phyloP scores from a whole-genome alignment of 306 rosid species.

The Neltuma alba region DNA sequence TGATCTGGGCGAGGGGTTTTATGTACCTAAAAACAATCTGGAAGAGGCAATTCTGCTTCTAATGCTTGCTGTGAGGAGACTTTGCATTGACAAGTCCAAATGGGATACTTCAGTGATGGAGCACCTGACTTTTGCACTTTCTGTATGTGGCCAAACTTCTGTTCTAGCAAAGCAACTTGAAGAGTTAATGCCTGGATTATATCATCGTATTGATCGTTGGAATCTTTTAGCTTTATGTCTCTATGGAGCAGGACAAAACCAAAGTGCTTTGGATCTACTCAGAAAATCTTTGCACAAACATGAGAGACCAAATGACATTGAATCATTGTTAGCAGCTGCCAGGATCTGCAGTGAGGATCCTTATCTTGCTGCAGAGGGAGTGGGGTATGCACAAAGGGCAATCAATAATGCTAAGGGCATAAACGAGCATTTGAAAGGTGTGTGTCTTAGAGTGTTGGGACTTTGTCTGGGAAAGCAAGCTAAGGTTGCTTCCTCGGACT shows the following conservation, averaged over 20 bases:
- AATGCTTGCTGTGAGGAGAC: slow-evolving; percentile 77
- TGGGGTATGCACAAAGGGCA: slow-evolving; percentile 68
- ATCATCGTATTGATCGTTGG: slow-evolving; percentile 91
- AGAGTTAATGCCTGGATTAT: slow-evolving; percentile 87
- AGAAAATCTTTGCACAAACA: slow-evolving; percentile 85
- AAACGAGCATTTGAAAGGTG: slow-evolving; percentile 76
- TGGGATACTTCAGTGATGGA: slow-evolving; percentile 97
- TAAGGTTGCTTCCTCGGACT: slow-evolving; percentile 58
- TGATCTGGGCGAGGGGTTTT: slow-evolving; percentile 80
- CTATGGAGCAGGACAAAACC: slow-evolving; percentile 72
- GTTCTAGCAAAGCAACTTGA: slow-evolving; percentile 76
- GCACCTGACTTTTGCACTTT: slow-evolving; percentile 88
- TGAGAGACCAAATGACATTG: slow-evolving; percentile 79
- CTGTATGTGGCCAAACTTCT: slow-evolving; percentile 80
- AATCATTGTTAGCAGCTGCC: slow-evolving; percentile 77
- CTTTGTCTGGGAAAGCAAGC: slow-evolving; percentile 85
- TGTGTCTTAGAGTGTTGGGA: slow-evolving; percentile 78
- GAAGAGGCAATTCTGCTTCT: slow-evolving; percentile 93
- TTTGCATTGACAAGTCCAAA: slow-evolving; percentile 62
- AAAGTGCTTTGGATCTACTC: slow-evolving; percentile 68
- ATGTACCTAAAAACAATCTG: slow-evolving; percentile 85
- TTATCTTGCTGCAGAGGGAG: slow-evolving; percentile 83
- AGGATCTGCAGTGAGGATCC: slow-evolving; percentile 82
- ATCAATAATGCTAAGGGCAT: slow-evolving; percentile 48
- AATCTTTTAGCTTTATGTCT: slow-evolving; percentile 83